Base-by-base conservation (phyloP, 805 yeast genomes). In the Torulaspora microellipsoides region DNA sequence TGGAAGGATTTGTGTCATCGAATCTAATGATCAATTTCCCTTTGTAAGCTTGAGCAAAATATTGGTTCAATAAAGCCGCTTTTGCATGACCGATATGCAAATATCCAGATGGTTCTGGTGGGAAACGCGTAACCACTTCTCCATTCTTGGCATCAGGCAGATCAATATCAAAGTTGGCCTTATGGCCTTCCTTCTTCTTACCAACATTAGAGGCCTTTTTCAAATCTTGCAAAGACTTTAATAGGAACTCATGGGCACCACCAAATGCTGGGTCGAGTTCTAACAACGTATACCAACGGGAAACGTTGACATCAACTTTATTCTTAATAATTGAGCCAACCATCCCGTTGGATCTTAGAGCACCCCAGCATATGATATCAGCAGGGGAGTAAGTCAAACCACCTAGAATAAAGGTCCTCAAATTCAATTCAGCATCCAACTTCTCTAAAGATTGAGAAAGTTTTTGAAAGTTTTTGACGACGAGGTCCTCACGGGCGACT, bases 101-200 rank as follows among this genome's bases (percentile, higher is more conserved):
- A 63, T 81, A 93, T 55, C 99, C 99, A 68, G 95, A 91, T 33
- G 99, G 99, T 70, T 93, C 99, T 5, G 99, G 99, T 36, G 99
- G 99, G 81, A 93, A 93, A 72, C 99, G 85, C 42, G 99, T 95
- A 42, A 95, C 98, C 45, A 93, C 99, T 69, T 90, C 73, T 53
- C 99, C 99, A 45, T 84, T 81, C 59, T 77, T 81, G 46, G 99
- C 99, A 64, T 81, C 95, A 47, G 85, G 85, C 54, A 93, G 78
- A 59, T 87, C 93, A 60, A 93, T 93, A 65, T 90, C 97, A 56
- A 85, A 93, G 67, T 85, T 90, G 50, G 99, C 98, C 72, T 88
- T 87, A 75, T 88, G 95, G 41, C 81, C 73, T 68, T 87, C 93
- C 70, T 88, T 89, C 71, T 83, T 83, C 58, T 72, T 71, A 56